These are phyloP conservation scores for Penicillium italicum DNA, from an alignment of 2,329 filamentous ascomycete species.

Conservation along the genomic window DNA sequence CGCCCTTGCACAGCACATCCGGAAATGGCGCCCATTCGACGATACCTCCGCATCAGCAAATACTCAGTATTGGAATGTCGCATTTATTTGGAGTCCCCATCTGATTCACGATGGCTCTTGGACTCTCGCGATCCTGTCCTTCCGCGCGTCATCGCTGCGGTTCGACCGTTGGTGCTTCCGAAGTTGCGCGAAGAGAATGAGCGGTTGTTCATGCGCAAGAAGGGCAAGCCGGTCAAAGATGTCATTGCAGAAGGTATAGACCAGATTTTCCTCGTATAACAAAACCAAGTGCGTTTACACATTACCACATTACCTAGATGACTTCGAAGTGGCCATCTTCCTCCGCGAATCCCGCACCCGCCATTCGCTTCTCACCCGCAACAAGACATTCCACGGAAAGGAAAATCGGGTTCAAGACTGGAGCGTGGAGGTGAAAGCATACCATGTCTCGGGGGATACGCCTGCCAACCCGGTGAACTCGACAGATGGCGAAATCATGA, in stretches of 20 bases:
- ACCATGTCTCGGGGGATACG: conserved; percentile 28
- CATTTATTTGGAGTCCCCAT: conserved; percentile 90
- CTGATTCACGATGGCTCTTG: conserved; percentile 77
- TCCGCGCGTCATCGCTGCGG: conserved; percentile 75
- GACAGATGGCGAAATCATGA: conserved; percentile 45
- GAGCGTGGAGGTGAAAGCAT: not conserved
- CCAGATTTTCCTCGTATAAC: not conserved
- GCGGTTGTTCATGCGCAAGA: conserved; percentile 60
- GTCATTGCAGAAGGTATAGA: conserved; percentile 72
- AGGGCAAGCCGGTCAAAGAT: conserved; percentile 82
- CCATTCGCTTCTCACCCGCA: conserved; percentile 81
- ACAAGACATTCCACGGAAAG: conserved; percentile 68
- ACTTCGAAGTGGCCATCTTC: conserved; percentile 94
- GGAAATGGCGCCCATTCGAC: conserved; percentile 79
- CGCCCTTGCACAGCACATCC: not conserved
- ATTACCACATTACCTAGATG: conserved; percentile 82
- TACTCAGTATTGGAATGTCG: conserved; percentile 94
- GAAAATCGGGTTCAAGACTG: conserved; percentile 14
- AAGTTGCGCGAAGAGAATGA: conserved; percentile 85
- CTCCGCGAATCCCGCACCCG: conserved; percentile 79
- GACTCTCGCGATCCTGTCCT: conserved; percentile 73
- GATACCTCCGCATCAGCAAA: conserved; percentile 87
- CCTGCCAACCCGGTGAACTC: not conserved
- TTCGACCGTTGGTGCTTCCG: conserved; percentile 81
- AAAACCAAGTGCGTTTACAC: conserved; percentile 80